Conservation (phyloP, 2,329 filamentous ascomycete genomes). For the Trichoderma lentiforme region DNA sequence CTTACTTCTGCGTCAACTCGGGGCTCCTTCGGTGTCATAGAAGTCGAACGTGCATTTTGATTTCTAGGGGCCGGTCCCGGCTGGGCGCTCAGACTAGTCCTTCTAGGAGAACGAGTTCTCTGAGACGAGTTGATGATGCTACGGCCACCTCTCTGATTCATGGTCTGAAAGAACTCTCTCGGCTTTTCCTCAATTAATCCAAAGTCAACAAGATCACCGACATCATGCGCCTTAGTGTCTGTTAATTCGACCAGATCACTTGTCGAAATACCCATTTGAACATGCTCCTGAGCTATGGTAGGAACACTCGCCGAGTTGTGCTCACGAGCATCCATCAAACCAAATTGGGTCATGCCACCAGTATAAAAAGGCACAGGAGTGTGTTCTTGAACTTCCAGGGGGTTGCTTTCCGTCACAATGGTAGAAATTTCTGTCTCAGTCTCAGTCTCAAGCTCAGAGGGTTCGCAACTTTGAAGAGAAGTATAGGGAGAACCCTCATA, state of each 20-base stretch:
- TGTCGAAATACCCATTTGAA: background rate
- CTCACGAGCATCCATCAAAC: background rate
- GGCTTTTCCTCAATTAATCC: constrained; percentile 8
- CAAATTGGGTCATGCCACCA: constrained; percentile 13
- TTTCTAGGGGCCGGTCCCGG: background rate
- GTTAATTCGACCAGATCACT: background rate
- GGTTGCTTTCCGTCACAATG: background rate
- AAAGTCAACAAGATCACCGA: background rate
- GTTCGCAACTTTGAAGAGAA: background rate
- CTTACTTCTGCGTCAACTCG: background rate
- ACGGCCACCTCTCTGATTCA: constrained; percentile 24
- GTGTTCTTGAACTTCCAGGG: background rate
- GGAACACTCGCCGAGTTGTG: background rate
- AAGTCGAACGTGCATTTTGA: background rate
- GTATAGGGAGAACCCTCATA: background rate
- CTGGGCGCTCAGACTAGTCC: background rate
- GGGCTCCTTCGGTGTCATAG: background rate
- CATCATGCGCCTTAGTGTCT: background rate
- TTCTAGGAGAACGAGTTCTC: background rate
- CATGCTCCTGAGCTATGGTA: background rate
- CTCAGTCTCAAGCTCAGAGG: background rate
- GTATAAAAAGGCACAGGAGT: background rate
- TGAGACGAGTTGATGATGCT: background rate
- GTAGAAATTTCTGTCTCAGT: background rate
- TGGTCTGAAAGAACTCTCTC: constrained; percentile 22